These are phyloP conservation scores for Zangia roseola DNA, from an alignment of 768 basidiomycete genomes.

Conservation along the genomic window DNA sequence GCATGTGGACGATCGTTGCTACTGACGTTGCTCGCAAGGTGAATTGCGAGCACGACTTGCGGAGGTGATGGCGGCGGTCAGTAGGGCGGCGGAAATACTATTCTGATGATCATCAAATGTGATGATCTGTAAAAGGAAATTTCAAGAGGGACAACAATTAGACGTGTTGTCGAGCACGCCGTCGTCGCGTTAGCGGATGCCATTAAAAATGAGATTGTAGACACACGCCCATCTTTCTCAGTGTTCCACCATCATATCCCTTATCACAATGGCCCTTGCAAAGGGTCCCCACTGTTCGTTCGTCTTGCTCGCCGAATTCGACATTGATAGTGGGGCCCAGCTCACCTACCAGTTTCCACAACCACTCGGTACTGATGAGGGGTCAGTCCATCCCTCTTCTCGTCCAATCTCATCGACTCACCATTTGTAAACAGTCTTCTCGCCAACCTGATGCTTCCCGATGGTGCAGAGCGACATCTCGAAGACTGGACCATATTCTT, in stretches of 20 bases:
- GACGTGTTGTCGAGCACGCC: constrained; percentile 10
- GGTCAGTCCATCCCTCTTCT: constrained; percentile 48
- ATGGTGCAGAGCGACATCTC: constrained; percentile 91
- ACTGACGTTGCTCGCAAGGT: constrained; percentile 24
- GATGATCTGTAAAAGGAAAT: constrained; percentile 29
- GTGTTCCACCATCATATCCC: not conserved
- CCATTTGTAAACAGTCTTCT: constrained; percentile 57
- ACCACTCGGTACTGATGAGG: constrained; percentile 91
- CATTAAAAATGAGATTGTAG: constrained; percentile 7
- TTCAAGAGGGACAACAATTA: constrained; percentile 9
- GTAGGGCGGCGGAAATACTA: constrained; percentile 27
- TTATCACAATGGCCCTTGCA: constrained; percentile 26
- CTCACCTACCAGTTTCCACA: constrained; percentile 96
- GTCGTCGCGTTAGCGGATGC: constrained; percentile 11
- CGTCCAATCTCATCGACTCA: constrained; percentile 2
- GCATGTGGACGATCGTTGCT: not conserved
- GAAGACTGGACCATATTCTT: constrained; percentile 99
- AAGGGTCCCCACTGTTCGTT: constrained; percentile 83
- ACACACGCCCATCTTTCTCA: constrained; percentile 8
- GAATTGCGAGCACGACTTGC: constrained; percentile 19
- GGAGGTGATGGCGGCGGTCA: constrained; percentile 29
- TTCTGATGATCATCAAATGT: constrained; percentile 9
- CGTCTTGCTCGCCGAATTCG: constrained; percentile 96
- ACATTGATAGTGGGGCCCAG: constrained; percentile 92
- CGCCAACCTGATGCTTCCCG: constrained; percentile 97